phyloP scores from a whole-genome alignment of 2,329 filamentous ascomycete species.

The Aspergillus sp. region DNA sequence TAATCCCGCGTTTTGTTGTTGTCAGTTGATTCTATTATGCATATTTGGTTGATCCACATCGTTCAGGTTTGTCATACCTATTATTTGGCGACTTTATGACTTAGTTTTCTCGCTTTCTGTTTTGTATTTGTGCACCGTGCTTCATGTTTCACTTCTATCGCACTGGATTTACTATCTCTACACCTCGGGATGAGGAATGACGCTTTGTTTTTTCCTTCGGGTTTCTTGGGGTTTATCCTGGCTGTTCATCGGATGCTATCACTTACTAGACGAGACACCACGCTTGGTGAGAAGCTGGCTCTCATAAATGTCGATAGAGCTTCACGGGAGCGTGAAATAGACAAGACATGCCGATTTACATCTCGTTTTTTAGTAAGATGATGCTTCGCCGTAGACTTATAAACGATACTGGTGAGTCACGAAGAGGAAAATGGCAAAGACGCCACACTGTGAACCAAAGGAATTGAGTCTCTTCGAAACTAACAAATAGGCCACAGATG shows the following conservation, averaged over 20 bases:
- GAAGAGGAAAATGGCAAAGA: neutral
- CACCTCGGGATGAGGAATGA: neutral
- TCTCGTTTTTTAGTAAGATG: neutral
- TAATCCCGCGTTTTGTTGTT: neutral
- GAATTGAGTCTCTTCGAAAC: too few relatives aligned
- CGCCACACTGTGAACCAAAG: neutral
- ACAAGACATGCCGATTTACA: neutral
- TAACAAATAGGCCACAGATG: too few relatives aligned
- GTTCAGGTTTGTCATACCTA: too few relatives aligned
- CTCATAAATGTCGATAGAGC: neutral
- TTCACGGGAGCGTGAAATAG: neutral
- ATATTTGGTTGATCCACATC: too few relatives aligned
- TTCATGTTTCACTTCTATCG: too few relatives aligned
- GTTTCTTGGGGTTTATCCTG: neutral
- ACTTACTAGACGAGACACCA: neutral
- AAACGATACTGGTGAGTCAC: neutral
- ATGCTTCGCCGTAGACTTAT: neutral
- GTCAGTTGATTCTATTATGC: too few relatives aligned
- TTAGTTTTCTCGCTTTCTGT: neutral
- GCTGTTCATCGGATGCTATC: neutral
- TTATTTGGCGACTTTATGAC: too few relatives aligned
- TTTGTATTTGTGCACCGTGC: neutral
- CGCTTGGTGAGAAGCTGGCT: neutral
- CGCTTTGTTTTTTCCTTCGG: neutral
- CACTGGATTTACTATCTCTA: neutral